Percentiles rank a stretch among this genome's conserved stretches.
Conservation (phyloP, 176 grass and related monocot genomes). For the Triticum dicoccoides region DNA sequence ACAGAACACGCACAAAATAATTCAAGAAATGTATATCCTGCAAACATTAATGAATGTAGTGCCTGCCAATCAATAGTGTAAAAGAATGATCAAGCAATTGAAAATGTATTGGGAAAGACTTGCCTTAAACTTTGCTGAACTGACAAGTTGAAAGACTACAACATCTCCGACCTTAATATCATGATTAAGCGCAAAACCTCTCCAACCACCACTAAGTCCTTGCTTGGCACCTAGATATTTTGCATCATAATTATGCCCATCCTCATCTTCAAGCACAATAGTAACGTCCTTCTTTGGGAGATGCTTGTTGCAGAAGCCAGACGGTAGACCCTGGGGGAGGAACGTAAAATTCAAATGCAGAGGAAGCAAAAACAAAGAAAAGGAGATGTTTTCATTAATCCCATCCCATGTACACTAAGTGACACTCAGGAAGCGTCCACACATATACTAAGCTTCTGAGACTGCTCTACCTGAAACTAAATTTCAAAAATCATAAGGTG, state of each 20-base stretch:
- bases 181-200: conserved; percentile 40
- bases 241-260: conserved; percentile 9
- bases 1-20: neutral
- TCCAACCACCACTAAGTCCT: conserved; percentile 52
- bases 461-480: neutral
- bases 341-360: conserved; percentile 7
- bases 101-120: neutral
- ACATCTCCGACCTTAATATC: conserved; percentile 41
- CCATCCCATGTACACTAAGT: neutral
- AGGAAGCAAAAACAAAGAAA: neutral
- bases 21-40: conserved; percentile 14
- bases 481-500: neutral
- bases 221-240: conserved; percentile 32
- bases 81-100: neutral
- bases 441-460: neutral
- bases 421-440: neutral
- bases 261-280: conserved; percentile 43
- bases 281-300: conserved; percentile 31
- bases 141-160: conserved; percentile 44
- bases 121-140: conserved; percentile 38
- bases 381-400: neutral
- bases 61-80: neutral
- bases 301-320: conserved; percentile 40
- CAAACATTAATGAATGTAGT: neutral
- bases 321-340: conserved; percentile 30